Percentiles rank a stretch among this genome's conserved stretches.
phyloP scores from a whole-genome alignment of 2,329 filamentous ascomycete species.

The Neofusicoccum laricinum region DNA sequence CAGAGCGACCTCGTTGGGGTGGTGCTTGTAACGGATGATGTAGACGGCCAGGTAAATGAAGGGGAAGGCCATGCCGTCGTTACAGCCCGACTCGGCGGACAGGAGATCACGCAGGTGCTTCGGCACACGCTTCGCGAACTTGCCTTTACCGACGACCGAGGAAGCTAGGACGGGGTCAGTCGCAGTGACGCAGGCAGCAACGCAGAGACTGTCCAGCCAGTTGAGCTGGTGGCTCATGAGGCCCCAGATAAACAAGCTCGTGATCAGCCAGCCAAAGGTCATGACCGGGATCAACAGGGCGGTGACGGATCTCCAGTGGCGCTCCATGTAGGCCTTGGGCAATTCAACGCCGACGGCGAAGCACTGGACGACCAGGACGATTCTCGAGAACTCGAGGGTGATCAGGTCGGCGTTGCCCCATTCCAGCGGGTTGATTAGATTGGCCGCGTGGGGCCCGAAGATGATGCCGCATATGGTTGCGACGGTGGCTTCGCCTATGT shows the following conservation, averaged over 20 bases:
- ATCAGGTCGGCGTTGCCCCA: slow-evolving; percentile 87
- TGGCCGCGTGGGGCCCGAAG: slow-evolving; percentile 80
- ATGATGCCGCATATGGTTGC: slow-evolving; percentile 85
- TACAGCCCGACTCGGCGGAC: slow-evolving; percentile 96
- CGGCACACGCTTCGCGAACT: slow-evolving; percentile 94
- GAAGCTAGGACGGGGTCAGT: slow-evolving; percentile 96
- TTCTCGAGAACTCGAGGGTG: slow-evolving; percentile 84
- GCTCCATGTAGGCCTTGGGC: slow-evolving; percentile 95
- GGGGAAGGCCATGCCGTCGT: slow-evolving; percentile 99
- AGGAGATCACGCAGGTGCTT: slow-evolving; percentile 95
- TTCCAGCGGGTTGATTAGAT: slow-evolving; percentile 69
- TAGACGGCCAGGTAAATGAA: slow-evolving; percentile 94
- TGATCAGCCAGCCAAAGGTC: slow-evolving; percentile 93
- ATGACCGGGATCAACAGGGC: slow-evolving; percentile 91
- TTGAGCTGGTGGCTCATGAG: slow-evolving; percentile 69
- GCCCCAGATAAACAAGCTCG: slow-evolving; percentile 93
- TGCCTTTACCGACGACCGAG: slow-evolving; percentile 97
- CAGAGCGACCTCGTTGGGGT: slow-evolving; percentile 67
- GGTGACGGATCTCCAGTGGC: slow-evolving; percentile 89
- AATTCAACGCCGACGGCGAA: slow-evolving; percentile 89
- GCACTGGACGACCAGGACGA: slow-evolving; percentile 88
- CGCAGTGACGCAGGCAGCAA: slow-evolving; percentile 91
- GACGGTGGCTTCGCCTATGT: slow-evolving; percentile 97
- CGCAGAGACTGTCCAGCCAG: slow-evolving; percentile 85
- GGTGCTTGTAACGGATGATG: slow-evolving; percentile 74